These are phyloP conservation scores for Diaporthe aspalathi DNA, from an alignment of 2,329 filamentous ascomycete species.

Conservation along the genomic window DNA sequence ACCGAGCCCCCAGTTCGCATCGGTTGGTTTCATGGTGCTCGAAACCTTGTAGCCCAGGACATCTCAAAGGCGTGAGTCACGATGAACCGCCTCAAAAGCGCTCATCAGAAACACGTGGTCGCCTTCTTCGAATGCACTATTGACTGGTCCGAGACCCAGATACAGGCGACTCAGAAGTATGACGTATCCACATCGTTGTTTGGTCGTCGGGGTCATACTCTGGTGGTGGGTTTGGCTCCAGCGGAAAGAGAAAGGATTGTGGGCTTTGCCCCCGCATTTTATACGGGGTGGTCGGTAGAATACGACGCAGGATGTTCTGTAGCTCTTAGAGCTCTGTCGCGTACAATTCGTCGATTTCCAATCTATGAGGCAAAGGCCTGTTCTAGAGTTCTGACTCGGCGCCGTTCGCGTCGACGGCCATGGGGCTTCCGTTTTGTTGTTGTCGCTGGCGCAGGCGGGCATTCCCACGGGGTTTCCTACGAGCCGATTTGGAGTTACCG, in stretches of 20 bases:
- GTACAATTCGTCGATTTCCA: neutral
- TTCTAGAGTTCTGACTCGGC: conserved; percentile 65
- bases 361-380: conserved; percentile 21
- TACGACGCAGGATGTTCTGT: neutral
- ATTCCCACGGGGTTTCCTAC: conserved; percentile 58
- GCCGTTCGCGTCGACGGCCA: conserved; percentile 66
- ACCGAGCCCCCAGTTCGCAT: neutral
- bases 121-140: neutral
- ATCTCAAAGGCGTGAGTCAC: neutral
- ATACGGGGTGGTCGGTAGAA: no score
- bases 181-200: neutral
- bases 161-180: neutral
- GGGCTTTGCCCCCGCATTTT: no score
- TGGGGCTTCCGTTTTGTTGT: conserved; percentile 66
- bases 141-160: neutral
- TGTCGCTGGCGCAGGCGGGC: conserved; percentile 56
- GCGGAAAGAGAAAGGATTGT: neutral
- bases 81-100: neutral
- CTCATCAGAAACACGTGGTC: neutral
- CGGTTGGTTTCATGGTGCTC: neutral
- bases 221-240: neutral
- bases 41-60: neutral
- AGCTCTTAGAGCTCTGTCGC: neutral
- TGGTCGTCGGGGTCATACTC: no score
- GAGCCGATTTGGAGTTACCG: conserved; percentile 54